These are phyloP conservation scores for Globisporangium paroecandrum DNA, from an alignment of 352 stramenopile species.

Conservation along the genomic window DNA sequence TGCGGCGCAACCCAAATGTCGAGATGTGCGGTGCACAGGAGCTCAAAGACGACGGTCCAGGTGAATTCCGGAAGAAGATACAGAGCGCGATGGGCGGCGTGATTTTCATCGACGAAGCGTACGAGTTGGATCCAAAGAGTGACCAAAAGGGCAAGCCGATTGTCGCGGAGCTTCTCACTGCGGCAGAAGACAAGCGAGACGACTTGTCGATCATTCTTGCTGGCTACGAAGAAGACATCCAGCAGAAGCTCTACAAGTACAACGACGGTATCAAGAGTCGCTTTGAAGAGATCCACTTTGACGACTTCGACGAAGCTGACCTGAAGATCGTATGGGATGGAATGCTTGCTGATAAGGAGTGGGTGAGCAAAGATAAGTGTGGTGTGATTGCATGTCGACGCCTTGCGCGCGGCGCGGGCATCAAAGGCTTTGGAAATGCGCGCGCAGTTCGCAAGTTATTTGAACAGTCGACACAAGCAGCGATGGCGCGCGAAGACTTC, in stretches of 20 bases:
- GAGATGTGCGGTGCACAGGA: constrained; percentile 56
- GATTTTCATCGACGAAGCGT: constrained; percentile 93
- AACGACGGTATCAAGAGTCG: constrained; percentile 86
- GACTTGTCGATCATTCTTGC: constrained; percentile 89
- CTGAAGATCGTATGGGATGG: constrained; percentile 73
- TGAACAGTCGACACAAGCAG: constrained; percentile 53
- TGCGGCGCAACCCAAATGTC: constrained; percentile 42
- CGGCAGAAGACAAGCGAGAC: constrained; percentile 82
- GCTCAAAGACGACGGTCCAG: constrained; percentile 64
- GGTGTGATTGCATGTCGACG: constrained; percentile 62
- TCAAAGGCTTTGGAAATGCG: constrained; percentile 88
- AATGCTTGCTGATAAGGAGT: constrained; percentile 37
- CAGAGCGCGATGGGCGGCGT: constrained; percentile 69
- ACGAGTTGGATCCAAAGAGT: constrained; percentile 80
- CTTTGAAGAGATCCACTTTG: constrained; percentile 85
- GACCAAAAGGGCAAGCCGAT: constrained; percentile 84
- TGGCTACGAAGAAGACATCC: constrained; percentile 91
- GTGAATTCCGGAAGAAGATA: constrained; percentile 79
- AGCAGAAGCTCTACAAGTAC: constrained; percentile 90
- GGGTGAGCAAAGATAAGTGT: constrained; percentile 44
- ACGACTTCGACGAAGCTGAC: constrained; percentile 89
- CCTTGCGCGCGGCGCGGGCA: constrained; percentile 51
- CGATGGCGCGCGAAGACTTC: constrained; percentile 75
- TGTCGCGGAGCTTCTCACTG: constrained; percentile 84
- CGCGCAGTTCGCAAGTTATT: constrained; percentile 72